Conservation (phyloP, 352 stramenopile genomes). For the Phytophthora cajani region DNA sequence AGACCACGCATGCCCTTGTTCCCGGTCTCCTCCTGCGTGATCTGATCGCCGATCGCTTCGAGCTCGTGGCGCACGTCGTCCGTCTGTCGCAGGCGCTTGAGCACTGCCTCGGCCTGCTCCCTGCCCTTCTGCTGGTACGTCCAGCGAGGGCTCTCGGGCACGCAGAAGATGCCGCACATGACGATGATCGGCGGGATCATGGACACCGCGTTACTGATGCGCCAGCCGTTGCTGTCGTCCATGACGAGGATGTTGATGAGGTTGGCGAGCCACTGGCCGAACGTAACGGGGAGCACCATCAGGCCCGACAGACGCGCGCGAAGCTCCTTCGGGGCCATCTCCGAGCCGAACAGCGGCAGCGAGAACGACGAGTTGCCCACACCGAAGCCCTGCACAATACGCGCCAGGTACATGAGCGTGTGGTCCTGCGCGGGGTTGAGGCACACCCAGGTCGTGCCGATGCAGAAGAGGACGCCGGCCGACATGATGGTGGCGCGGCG, state of each 20-base stretch:
- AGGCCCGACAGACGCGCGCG: constrained; percentile 41
- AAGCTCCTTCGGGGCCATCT: constrained; percentile 47
- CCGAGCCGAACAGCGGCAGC: constrained; percentile 45
- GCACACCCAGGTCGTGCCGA: constrained; percentile 43
- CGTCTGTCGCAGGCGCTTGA: constrained; percentile 43
- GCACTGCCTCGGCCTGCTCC: constrained; percentile 39
- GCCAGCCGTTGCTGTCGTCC: constrained; percentile 36
- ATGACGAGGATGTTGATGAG: constrained; percentile 43
- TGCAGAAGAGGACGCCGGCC: constrained; percentile 38
- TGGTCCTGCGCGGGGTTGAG: constrained; percentile 31
- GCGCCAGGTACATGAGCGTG: constrained; percentile 37
- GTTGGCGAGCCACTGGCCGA: constrained; percentile 42
- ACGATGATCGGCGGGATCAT: constrained; percentile 49
- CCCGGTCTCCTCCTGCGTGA: constrained; percentile 33
- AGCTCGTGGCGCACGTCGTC: constrained; percentile 42
- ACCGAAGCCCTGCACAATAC: constrained; percentile 43
- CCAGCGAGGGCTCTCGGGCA: constrained; percentile 37
- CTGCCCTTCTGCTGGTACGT: constrained; percentile 37
- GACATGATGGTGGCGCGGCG: constrained; percentile 41
- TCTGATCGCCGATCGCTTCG: constrained; percentile 46
- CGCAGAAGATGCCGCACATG: constrained; percentile 39
- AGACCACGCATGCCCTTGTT: constrained; percentile 39
- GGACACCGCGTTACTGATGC: constrained; percentile 42
- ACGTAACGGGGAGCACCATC: constrained; percentile 40
- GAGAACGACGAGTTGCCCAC: constrained; percentile 49